Conservation (phyloP, 2,329 filamentous ascomycete genomes). For the Blastomyces gilchristii region DNA sequence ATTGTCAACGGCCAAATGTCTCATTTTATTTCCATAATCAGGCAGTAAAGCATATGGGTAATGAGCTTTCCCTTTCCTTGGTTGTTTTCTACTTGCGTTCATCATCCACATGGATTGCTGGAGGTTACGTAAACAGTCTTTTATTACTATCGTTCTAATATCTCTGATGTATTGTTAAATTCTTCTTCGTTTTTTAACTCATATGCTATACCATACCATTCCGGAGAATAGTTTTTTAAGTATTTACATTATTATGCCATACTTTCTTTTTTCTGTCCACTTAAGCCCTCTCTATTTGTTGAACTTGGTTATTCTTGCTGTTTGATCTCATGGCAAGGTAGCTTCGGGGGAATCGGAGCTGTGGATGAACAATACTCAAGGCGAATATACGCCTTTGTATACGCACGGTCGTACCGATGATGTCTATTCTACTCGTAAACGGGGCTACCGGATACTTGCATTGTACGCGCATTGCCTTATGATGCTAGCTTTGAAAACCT, state of each 20-base stretch:
- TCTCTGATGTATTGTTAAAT: not conserved
- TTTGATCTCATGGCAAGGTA: not conserved
- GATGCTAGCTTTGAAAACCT: not conserved
- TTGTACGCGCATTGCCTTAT: not conserved
- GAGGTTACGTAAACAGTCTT: not conserved
- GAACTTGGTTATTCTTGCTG: not conserved
- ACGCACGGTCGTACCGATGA: not conserved
- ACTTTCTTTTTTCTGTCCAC: not conserved
- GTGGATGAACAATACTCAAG: not conserved
- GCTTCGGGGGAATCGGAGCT: not conserved
- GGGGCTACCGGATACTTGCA: not conserved
- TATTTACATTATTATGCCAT: not conserved
- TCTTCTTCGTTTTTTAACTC: not conserved
- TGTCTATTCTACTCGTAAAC: not conserved
- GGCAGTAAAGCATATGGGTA: slow-evolving; percentile 1
- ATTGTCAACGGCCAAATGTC: slow-evolving; percentile 7
- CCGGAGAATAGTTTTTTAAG: not conserved
- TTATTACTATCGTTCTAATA: not conserved
- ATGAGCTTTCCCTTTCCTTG: not conserved
- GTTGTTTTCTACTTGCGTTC: not conserved
- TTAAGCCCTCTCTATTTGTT: not conserved
- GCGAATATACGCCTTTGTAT: not conserved
- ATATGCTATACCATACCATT: not conserved
- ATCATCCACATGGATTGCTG: not conserved
- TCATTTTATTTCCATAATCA: slow-evolving; percentile 7